These are phyloP conservation scores for Vitis riparia DNA, from an alignment of 164 flowering plant genomes.

Conservation along the genomic window DNA sequence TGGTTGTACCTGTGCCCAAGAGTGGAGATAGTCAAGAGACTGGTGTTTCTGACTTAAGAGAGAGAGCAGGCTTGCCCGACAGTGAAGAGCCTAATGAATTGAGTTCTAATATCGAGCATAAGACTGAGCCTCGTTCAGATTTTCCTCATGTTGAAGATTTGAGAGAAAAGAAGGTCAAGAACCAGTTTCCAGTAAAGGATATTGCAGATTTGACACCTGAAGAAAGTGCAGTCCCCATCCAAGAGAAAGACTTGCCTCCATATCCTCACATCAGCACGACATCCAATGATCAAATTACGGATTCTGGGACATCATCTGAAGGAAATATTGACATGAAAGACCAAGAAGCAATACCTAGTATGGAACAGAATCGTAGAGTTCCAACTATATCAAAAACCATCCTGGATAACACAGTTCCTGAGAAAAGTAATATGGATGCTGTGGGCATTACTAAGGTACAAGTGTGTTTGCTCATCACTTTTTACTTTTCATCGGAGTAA, in stretches of 20 bases:
- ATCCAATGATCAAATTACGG: slow-evolving; percentile 26
- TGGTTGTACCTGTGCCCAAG: too few species aligned
- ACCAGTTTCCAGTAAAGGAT: slow-evolving; percentile 14
- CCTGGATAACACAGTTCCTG: slow-evolving; percentile 16
- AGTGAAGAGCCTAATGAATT: slow-evolving; percentile 21
- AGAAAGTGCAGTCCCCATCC: slow-evolving; percentile 16
- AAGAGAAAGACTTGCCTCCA: slow-evolving; percentile 31
- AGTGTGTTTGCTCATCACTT: neutral
- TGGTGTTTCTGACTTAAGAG: too few species aligned
- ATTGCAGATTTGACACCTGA: slow-evolving; percentile 11
- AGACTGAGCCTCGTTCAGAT: slow-evolving; percentile 24
- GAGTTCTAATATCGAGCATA: slow-evolving; percentile 21
- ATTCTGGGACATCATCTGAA: slow-evolving; percentile 29
- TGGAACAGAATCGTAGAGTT: too few species aligned
- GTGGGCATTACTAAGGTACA: neutral
- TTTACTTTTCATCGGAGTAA: neutral
- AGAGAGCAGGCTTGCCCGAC: too few species aligned
- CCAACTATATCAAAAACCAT: slow-evolving; percentile 8
- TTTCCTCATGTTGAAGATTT: slow-evolving; percentile 19
- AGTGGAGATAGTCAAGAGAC: too few species aligned
- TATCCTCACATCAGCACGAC: slow-evolving; percentile 10
- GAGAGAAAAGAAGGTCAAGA: slow-evolving; percentile 17
- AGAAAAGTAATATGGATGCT: slow-evolving; percentile 21
- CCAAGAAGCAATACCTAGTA: neutral
- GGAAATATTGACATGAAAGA: slow-evolving; percentile 4